Conservation (phyloP, 2,329 filamentous ascomycete genomes). For the Epichloe glyceriae region DNA sequence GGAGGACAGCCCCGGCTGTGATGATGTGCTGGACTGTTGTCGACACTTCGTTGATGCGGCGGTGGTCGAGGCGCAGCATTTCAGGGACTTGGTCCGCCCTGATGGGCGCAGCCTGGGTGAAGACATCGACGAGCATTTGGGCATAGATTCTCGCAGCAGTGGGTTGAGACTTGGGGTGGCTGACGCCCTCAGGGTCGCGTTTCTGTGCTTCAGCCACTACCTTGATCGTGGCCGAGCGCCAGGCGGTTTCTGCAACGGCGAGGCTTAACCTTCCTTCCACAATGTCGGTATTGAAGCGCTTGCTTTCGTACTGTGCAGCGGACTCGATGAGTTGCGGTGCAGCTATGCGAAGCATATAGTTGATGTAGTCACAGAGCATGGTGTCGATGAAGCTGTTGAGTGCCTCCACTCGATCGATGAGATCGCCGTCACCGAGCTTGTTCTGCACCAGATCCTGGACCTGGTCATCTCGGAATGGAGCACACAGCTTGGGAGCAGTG, state of each 20-base stretch:
- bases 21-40: conserved; percentile 42
- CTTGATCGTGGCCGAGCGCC: conserved; percentile 50
- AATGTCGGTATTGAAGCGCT: conserved; percentile 54
- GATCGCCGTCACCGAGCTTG: conserved; percentile 44
- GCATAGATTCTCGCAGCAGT: conserved; percentile 60
- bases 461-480: conserved; percentile 66
- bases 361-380: conserved; percentile 70
- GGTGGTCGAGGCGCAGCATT: conserved; percentile 56
- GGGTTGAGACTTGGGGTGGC: conserved; percentile 47
- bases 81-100: conserved; percentile 50
- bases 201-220: conserved; percentile 52
- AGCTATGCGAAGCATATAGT: conserved; percentile 62
- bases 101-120: conserved; percentile 51
- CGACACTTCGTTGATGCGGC: conserved; percentile 39
- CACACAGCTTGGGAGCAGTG: conserved; percentile 65
- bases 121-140: conserved; percentile 62
- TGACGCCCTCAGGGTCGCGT: conserved; percentile 55
- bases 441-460: conserved; percentile 56
- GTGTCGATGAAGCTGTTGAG: conserved; percentile 64
- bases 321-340: conserved; percentile 61
- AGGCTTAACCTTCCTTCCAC: conserved; percentile 42
- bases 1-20: conserved; percentile 58
- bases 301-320: conserved; percentile 60
- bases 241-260: conserved; percentile 49
- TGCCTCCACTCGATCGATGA: conserved; percentile 65